Evolutionary conservation across 805 yeast species (phyloP).

Genomic region (Pichia sporocuriosa): DNA sequence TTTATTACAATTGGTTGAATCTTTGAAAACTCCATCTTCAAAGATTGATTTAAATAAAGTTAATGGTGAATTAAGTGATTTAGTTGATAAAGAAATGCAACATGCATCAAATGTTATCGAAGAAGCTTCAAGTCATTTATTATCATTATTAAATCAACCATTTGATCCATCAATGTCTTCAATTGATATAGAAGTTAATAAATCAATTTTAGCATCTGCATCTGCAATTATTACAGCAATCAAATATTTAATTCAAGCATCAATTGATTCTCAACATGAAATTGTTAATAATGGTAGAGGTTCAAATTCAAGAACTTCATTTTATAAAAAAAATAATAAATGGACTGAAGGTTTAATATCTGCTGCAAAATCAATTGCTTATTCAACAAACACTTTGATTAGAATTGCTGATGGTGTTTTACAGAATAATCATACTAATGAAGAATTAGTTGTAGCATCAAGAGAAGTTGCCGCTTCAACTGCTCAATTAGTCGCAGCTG

Average conservation of each 20-base stretch:
- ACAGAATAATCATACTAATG: slow-evolving; percentile 53
- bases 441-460: slow-evolving; percentile 82
- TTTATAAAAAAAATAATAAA: slow-evolving; percentile 78
- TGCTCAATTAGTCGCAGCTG: slow-evolving; percentile 86
- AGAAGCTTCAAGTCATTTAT: slow-evolving; percentile 56
- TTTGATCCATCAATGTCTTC: slow-evolving; percentile 46
- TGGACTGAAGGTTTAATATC: slow-evolving; percentile 94
- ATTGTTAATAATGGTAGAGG: slow-evolving; percentile 63
- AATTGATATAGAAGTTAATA: slow-evolving; percentile 62
- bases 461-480: slow-evolving; percentile 90
- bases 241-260: slow-evolving; percentile 61
- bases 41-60: slow-evolving; percentile 21
- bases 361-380: slow-evolving; percentile 83
- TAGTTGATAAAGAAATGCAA: slow-evolving; percentile 68
- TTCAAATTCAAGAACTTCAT: slow-evolving; percentile 57
- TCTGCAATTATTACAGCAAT: slow-evolving; percentile 76
- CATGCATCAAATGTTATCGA: slow-evolving; percentile 66
- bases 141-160: slow-evolving; percentile 40
- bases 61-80: slow-evolving; percentile 54
- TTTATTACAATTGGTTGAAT: slow-evolving; percentile 49
- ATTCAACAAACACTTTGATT: slow-evolving; percentile 73
- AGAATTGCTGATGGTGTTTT: slow-evolving; percentile 83
- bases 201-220: slow-evolving; percentile 71
- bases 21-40: slow-evolving; percentile 35
- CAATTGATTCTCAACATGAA: slow-evolving; percentile 76